Conservation (phyloP, 2,329 filamentous ascomycete genomes). For the Thielaviopsis populi region DNA sequence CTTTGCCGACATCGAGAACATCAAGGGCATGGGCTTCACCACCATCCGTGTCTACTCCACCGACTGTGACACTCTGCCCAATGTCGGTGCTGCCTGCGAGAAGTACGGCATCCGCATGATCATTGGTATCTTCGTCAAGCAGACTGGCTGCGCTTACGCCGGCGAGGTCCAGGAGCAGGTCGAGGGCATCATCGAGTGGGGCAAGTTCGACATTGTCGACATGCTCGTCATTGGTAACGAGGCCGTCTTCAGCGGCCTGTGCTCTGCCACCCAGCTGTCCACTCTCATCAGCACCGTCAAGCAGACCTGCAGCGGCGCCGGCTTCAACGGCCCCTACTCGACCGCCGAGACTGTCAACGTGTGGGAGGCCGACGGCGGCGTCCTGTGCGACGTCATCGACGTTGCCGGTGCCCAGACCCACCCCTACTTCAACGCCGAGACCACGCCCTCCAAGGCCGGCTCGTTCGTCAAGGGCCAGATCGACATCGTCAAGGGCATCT, state of each 20-base stretch:
- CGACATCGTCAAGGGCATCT: slow-evolving; percentile 52
- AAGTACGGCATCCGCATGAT: slow-evolving; percentile 62
- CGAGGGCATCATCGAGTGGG: slow-evolving; percentile 54
- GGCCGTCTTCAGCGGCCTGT: slow-evolving; percentile 62
- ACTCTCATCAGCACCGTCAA: slow-evolving; percentile 55
- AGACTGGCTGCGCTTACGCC: slow-evolving; percentile 42
- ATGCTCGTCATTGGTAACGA: slow-evolving; percentile 86
- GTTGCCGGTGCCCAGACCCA: slow-evolving; percentile 77
- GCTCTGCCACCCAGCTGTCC: slow-evolving; percentile 48
- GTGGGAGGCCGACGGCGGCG: slow-evolving; percentile 48
- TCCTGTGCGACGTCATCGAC: slow-evolving; percentile 61
- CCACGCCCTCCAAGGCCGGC: slow-evolving; percentile 51
- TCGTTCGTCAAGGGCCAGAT: slow-evolving; percentile 62
- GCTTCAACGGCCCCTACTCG: slow-evolving; percentile 62
- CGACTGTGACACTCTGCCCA: slow-evolving; percentile 69
- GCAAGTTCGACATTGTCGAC: slow-evolving; percentile 58
- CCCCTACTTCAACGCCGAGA: slow-evolving; percentile 75
- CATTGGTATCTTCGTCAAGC: slow-evolving; percentile 73
- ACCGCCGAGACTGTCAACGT: slow-evolving; percentile 74
- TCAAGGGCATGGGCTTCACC: slow-evolving; percentile 52
- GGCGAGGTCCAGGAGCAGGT: slow-evolving; percentile 59
- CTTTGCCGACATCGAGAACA: slow-evolving; percentile 41
- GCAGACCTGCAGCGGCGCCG: slow-evolving; percentile 42
- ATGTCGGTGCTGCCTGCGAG: slow-evolving; percentile 55
- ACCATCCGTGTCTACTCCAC: slow-evolving; percentile 76